Base-by-base conservation (phyloP, 768 basidiomycete species). In the Agaricus sinodeliciosus region DNA sequence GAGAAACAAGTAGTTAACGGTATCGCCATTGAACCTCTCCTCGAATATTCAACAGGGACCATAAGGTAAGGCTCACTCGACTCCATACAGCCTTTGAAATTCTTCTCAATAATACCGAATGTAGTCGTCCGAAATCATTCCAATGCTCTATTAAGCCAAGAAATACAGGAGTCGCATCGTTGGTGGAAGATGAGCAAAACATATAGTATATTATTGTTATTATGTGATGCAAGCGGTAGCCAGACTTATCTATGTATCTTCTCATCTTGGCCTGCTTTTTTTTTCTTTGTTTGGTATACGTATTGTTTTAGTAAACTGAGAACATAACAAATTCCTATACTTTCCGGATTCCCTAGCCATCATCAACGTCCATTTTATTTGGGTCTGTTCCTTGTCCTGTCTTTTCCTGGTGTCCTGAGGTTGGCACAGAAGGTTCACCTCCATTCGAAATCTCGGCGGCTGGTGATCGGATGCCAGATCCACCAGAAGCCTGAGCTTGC, bases 91-190 rank as follows among this genome's bases (percentile, higher is more conserved):
- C 43, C 3, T 16, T 41, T 19, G 13, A 9, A n/a, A n/a, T 11
- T 19, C 3, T 31, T 31, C 11, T 31, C 31, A 3, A 31, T 28
- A 36, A 58, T 36, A n/a, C 53, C 50, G 44, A 11, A 58, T n/a
- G 43, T 54, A 75, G 83, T 60, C 83, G 83, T 57, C 83, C 82
- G 3, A 78, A 76, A 57, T 77, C 83, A 15, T 85, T 81, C 69
- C 74, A 76, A 58, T 84, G 83, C 58, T 64, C 70, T 16, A 73
- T 85, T 57, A 78, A 69, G 59, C 82, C 83, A n/a, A 77, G 83
- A 18, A 83, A 80, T 2, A 74, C 76, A 48, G 78, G 74, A 59
- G 78, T 82, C 9, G 60, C 79, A 43, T 70, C 76, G 16, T 61
- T 83, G 31, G 80, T 83, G 44, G 75, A 76, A 25, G 68, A 72